Base-by-base conservation (phyloP, 805 yeast genomes). In the Nakazawaea wickerhamii region DNA sequence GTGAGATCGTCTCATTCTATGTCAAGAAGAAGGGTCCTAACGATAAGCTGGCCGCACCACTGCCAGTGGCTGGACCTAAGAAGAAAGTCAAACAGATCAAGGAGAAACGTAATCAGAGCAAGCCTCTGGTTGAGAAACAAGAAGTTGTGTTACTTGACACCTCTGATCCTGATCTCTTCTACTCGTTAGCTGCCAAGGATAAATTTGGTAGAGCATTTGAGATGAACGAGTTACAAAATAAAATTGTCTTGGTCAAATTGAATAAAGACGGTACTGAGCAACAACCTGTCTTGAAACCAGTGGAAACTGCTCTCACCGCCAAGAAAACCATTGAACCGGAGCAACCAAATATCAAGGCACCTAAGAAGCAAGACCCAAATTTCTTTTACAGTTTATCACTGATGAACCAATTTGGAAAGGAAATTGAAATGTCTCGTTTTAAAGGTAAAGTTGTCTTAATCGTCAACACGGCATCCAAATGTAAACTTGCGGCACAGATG, bases 371-470 rank as follows among this genome's bases (percentile, higher is more conserved):
- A 10, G 30, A 22, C 23, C 38, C 38, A 35, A 13, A n/a, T 22
- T 35, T 23, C 15, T 81, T 87, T 56, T 87, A 87, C 73, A 77
- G 71, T 3, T 75, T 84, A 48, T 57, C 72, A 13, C 83, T 91
- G 13, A 52, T 59, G 33, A 85, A 83, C 65, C 70, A 71, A 57
- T 66, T 70, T 38, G 82, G 81, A 27, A 56, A 78, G 49, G 74
- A 74, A 14, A 81, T 67, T 59, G 72, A 82, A 22, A 78, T 88
- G 52, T 52, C 62, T 33, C 65, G 78, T 45, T 67, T 84, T 43
- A 72, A 81, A 60, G 93, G 90, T 31, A 84, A 88, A 61, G 95
- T 82, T 32, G 90, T 89, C n/a, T 60, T 88, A 32, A 69, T 89
- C 5, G 41, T 43, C n/a, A 43, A 43, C 25, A 38, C 33, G 18